Percentiles rank a stretch among this genome's conserved stretches.
Conservation (phyloP, 2,329 filamentous ascomycete species). For the Xylariaceae sp. region DNA sequence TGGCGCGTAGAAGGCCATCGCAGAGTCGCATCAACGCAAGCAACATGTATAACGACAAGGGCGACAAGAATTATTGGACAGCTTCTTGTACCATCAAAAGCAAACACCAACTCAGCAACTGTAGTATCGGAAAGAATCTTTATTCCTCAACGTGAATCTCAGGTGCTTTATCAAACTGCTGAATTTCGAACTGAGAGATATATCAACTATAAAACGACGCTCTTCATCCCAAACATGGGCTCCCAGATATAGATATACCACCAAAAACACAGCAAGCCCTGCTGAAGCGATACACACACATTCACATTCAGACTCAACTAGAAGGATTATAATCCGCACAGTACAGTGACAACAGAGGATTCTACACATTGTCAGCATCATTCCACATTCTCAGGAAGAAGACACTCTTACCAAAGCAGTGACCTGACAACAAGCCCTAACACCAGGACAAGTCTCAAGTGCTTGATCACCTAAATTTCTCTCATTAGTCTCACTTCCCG, state of each 20-base stretch:
- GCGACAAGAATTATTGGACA: conserved; percentile 2
- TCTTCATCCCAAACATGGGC: background rate
- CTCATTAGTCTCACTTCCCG: background rate
- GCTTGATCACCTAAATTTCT: background rate
- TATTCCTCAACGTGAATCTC: conserved; percentile 1
- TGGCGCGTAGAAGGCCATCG: background rate
- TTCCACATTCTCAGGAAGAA: background rate
- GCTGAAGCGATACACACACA: background rate
- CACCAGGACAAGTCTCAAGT: conserved; percentile 26
- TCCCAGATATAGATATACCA: background rate
- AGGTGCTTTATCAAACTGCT: background rate
- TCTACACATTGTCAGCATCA: conserved; percentile 19
- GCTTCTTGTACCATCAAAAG: background rate
- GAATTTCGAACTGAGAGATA: background rate
- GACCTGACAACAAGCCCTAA: conserved; percentile 33
- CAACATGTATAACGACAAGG: conserved; percentile 10
- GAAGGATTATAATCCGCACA: conserved; percentile 18
- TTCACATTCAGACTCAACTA: background rate
- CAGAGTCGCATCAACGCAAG: conserved; percentile 6
- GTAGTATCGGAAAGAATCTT: conserved; percentile 1
- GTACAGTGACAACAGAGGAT: conserved; percentile 31
- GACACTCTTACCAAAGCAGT: conserved; percentile 29
- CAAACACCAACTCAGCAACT: conserved; percentile 13
- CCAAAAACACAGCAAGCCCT: background rate
- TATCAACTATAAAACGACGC: background rate